Percentiles rank a stretch among this genome's conserved stretches.
Conservation (phyloP, 1,284 basidiomycete genomes). For the Clitocybe nebularis region DNA sequence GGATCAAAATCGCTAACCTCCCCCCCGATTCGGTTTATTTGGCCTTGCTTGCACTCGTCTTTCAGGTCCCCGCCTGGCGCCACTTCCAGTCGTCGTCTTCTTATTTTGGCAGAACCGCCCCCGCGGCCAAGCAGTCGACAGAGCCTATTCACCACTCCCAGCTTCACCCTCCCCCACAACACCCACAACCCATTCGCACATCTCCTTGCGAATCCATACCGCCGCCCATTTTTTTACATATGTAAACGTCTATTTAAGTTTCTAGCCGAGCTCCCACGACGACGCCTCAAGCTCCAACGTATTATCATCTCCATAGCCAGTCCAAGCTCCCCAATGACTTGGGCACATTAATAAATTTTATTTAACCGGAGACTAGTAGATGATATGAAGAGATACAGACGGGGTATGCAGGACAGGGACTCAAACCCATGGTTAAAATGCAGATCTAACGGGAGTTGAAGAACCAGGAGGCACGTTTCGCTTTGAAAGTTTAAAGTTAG, state of each 20-base stretch:
- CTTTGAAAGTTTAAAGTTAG: conserved; percentile 32
- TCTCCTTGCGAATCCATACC: too few species aligned
- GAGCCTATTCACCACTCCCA: too few species aligned
- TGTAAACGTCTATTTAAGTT: too few species aligned
- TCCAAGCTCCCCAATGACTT: too few species aligned
- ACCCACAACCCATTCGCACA: too few species aligned
- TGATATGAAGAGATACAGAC: conserved; percentile 24
- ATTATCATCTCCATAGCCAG: too few species aligned
- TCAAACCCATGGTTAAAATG: background rate
- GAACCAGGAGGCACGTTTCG: conserved; percentile 86
- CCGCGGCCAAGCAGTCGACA: too few species aligned
- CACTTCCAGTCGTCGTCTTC: conserved; percentile 1
- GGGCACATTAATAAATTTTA: conserved; percentile 5
- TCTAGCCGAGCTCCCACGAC: too few species aligned
- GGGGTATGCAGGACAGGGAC: conserved; percentile 21
- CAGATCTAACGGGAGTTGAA: conserved; percentile 59
- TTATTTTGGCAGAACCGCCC: conserved; percentile 4
- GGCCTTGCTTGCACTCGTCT: too few species aligned
- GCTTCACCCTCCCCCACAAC: too few species aligned
- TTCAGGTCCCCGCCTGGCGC: conserved; percentile 31
- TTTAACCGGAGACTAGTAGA: conserved; percentile 18
- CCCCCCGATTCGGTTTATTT: conserved; percentile 20
- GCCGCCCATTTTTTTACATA: too few species aligned
- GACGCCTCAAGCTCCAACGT: too few species aligned
- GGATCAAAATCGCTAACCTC: conserved; percentile 28